Evolutionary conservation across 352 stramenopile species (phyloP).

Genomic region (Saprolegnia parasitica): DNA sequence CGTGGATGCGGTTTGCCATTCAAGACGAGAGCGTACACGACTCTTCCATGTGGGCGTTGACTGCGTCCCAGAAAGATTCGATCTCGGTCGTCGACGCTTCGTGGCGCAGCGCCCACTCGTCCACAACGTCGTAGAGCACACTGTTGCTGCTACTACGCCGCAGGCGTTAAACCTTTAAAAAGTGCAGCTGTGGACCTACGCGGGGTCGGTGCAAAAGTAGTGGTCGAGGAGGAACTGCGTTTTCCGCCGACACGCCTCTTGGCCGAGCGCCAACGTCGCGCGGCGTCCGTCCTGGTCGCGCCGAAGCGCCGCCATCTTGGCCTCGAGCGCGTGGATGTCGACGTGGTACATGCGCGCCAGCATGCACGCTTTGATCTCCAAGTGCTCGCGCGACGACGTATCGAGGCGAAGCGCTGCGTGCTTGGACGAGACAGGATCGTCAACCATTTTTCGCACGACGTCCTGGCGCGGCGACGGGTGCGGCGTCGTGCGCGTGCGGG

Average conservation of each 20-base stretch:
- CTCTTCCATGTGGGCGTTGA: slow-evolving; percentile 57
- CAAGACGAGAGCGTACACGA: slow-evolving; percentile 46
- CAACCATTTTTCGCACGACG: neutral
- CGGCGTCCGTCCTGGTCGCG: slow-evolving; percentile 39
- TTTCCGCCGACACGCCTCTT: slow-evolving; percentile 54
- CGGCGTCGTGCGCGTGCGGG: neutral
- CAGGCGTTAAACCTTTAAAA: neutral
- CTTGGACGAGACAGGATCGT: neutral
- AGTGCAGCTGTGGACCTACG: neutral
- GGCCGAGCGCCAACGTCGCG: slow-evolving; percentile 35
- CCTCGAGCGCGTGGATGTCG: slow-evolving; percentile 42
- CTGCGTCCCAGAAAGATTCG: slow-evolving; percentile 52
- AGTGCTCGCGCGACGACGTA: slow-evolving; percentile 41
- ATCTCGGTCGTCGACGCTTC: slow-evolving; percentile 42
- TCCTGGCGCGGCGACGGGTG: neutral
- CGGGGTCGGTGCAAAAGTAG: slow-evolving; percentile 55
- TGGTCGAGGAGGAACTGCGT: slow-evolving; percentile 65
- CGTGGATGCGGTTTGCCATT: neutral
- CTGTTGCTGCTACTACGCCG: slow-evolving; percentile 35
- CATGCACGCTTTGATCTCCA: slow-evolving; percentile 67
- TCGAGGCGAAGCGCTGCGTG: slow-evolving; percentile 30
- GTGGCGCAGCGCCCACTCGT: slow-evolving; percentile 55
- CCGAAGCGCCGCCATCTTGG: slow-evolving; percentile 39
- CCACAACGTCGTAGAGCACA: slow-evolving; percentile 55
- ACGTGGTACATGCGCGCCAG: slow-evolving; percentile 57